Base-by-base conservation (phyloP, 148 eudicot species). In the Nepenthes gracilis region DNA sequence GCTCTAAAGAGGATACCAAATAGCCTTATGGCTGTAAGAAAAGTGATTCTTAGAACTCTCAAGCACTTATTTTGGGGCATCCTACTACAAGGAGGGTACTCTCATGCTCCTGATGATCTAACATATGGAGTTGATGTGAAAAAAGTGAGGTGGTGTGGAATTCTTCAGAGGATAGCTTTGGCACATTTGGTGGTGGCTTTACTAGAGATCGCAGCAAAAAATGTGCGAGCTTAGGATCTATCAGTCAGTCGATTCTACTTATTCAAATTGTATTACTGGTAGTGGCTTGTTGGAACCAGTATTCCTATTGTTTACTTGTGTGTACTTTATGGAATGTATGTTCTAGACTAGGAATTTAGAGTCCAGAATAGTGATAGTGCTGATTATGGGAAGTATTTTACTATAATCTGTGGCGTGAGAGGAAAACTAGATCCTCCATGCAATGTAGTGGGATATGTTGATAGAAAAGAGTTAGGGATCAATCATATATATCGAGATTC, bases 91-190 rank as follows among this genome's bases (percentile, higher is more conserved):
- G 97, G 95, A 34, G 97, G 97, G 38, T 90, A 64, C 64, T 84
- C 81, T 56, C 91, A 90, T 76, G 91, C 85, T 63, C 95, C 88
- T 35, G 91, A 90, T 65, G 43, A 84, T 59, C 80, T 84, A 58
- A 74, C 82, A 2, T 90, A 90, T 71, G 97, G 97, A 23, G 95
- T 86, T 64, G 88, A 90, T 70, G 75, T 90, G 85, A 87, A 76
- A 77, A 80, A 36, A 63, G 78, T 86, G 55, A 74, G 95, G 69
- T 86, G 91, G 97, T 90, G 91, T 60, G 97, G 95, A 54, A 90
- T 54, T 56, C 35, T 67, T 73, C 67, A 91, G 97, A 83, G 97
- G 82, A 91, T 91, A 63, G 93, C 93, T 70, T 68, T 91, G 36
- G 87, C 90, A 52, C 87, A 87, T 78, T 66, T 91, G 55, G 70